Evolutionary conservation across 176 grass and related monocot species (phyloP), one percentile per base, ranked within the genome.

Genomic region (Phoenix dactylifera): DNA sequence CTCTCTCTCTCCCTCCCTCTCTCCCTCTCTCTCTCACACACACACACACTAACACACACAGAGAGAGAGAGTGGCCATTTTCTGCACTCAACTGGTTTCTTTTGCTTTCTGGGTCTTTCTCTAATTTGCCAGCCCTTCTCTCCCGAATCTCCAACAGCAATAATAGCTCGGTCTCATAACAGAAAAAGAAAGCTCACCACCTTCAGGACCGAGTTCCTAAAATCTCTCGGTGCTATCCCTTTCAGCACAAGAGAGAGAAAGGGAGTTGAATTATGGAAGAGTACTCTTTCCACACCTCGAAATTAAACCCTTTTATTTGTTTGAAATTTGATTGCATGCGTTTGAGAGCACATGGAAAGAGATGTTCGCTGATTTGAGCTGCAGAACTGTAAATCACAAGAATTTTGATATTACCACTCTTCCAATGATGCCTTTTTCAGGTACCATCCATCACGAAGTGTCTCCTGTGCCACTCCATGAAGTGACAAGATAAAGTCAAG

Each of bases 131-230:
- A 18, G 18, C 4, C 25, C 18, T 63, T 54, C n/a, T 44, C 14
- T 53, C 12, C 4, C 26, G 14, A 55, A n/a, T n/a, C 26, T 55
- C 54, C 49, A n/a, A 44, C 58, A 35, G 58, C 59, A 72, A 73
- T 63, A 63, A 63, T 55, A 73, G 26, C 59, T 16, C 48, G 55
- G 6, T 4, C 70, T 63, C 18, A 14, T 62, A 62, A 23, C 63
- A 55, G 59, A 63, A 73, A 73, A 73, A 55, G 59, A 63, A 54
- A 54, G 16, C 59, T 7, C 49, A 49, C 50, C 58, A 55, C 59
- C 51, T 49, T 50, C 44, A 63, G 50, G 51, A 16, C 59, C 51
- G 59, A 54, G 51, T 55, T 55, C 29, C 70, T 63, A 24, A 48
- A 73, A 55, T 59, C 19, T 63, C 26, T 63, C 59, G 6, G 4